These are phyloP conservation scores for Talaromyces pinophilus DNA, from an alignment of 2,329 filamentous ascomycete genomes.

Conservation along the genomic window DNA sequence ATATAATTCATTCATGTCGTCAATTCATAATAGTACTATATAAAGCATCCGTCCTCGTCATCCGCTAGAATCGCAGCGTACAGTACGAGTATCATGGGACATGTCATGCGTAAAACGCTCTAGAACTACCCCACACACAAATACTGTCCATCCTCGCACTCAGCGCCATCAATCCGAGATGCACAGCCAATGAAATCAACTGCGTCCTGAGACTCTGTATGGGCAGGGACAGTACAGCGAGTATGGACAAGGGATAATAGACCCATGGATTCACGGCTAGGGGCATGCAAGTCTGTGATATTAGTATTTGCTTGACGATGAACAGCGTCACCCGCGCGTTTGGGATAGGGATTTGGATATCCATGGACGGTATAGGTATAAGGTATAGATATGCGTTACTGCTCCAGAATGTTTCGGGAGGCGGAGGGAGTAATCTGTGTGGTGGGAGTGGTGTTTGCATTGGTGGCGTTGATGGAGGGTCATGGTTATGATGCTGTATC, in stretches of 20 bases:
- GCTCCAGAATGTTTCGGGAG: constrained; percentile 16
- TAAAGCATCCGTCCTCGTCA: not conserved
- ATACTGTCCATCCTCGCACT: constrained; percentile 42
- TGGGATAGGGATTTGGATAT: constrained; percentile 36
- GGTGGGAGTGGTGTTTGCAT: not conserved
- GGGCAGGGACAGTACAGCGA: constrained; percentile 66
- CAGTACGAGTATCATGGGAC: no score
- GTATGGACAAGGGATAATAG: constrained; percentile 65
- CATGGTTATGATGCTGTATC: constrained; percentile 30
- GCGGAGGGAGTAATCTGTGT: constrained; percentile 18
- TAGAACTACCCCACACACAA: constrained; percentile 32
- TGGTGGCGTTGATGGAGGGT: not conserved
- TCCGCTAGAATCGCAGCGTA: no score
- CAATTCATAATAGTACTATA: not conserved
- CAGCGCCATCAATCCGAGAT: constrained; percentile 48
- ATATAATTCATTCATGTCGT: not conserved
- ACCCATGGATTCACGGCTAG: constrained; percentile 66
- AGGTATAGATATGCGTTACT: constrained; percentile 22
- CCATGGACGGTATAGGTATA: constrained; percentile 25
- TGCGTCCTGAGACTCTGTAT: constrained; percentile 41
- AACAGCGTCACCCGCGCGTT: constrained; percentile 63
- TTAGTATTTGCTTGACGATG: constrained; percentile 64
- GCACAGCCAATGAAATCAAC: constrained; percentile 47
- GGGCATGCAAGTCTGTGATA: constrained; percentile 71
- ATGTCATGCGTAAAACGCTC: constrained; percentile 1